Base-by-base conservation (phyloP, 192 early-diverging fungal species). In the Jimgerdemannia lactiflua region DNA sequence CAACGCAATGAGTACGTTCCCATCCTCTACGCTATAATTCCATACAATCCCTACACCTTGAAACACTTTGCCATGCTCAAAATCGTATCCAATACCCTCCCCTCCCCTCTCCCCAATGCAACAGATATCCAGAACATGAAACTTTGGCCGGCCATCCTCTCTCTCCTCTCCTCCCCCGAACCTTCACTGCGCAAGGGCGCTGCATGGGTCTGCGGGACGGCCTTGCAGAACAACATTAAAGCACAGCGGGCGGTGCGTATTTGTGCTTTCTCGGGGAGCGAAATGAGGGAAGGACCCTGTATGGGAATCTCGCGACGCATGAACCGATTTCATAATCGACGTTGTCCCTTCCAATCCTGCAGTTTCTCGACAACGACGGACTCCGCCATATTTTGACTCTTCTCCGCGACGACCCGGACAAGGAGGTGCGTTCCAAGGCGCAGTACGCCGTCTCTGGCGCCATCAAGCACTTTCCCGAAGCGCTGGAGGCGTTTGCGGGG, bases 131-230 rank as follows among this genome's bases (percentile, higher is more conserved):
- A 89, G 74, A 92, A 94, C n/a, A 90, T 99, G 75, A 89, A 88
- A 9, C 86, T 99, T 71, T 99, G 97, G 96, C 87, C 89, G 64
- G 86, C 91, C 8, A 81, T 99, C 18, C 70, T 97, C 65, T 75
- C 76, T n/a, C 81, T 84, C 49, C 69, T 91, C 67, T 74, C 74
- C 18, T 84, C 89, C 54, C 68, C 74, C 1, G 88, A 92, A 59
- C 77, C 83, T 0, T 77, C 84, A 70, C 73, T 96, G 40, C 87
- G 95, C 49, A 83, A 85, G 49, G 91, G 89, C 43, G 90, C 90
- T 4, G 90, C 93, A 20, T 99, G 97, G 98, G 92, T 97, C 10
- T 88, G 95, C 71, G 96, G 95, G 8, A 99, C 97, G 9, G 92
- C 93, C 3, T 90, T 97, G 6, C 96, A 99, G 80, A 96, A 99